Conservation (phyloP, 441 rosid genomes). For the Bocquillonia castaneifolia region DNA sequence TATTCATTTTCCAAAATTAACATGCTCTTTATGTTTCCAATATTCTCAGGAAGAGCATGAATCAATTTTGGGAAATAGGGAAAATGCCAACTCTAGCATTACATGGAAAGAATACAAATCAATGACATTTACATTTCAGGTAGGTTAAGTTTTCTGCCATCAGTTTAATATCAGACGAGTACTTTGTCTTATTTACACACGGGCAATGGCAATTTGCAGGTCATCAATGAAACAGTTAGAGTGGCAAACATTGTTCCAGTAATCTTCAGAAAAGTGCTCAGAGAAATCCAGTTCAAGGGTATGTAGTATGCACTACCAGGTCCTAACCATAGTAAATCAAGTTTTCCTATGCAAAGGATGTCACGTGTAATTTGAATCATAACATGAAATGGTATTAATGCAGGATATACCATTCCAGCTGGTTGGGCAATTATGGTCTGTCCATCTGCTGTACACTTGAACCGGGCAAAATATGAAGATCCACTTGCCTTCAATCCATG, state of each 20-base stretch:
- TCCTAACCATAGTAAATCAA: slow-evolving; percentile 8
- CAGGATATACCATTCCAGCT: slow-evolving; percentile 90
- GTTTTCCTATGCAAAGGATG: slow-evolving; percentile 10
- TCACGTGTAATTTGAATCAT: not conserved
- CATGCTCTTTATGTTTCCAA: slow-evolving; percentile 16
- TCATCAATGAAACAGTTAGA: slow-evolving; percentile 88
- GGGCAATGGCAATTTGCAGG: slow-evolving; percentile 40
- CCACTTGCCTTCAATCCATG: slow-evolving; percentile 85
- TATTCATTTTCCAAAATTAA: slow-evolving; percentile 4
- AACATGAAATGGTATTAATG: slow-evolving; percentile 18
- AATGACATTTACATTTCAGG: slow-evolving; percentile 94
- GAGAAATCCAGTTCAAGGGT: slow-evolving; percentile 72
- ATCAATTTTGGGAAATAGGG: slow-evolving; percentile 51
- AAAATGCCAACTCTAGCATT: slow-evolving; percentile 46
- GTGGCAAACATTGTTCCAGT: slow-evolving; percentile 93
- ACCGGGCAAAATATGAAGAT: slow-evolving; percentile 63
- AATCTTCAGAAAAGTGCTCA: slow-evolving; percentile 83
- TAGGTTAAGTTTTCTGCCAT: slow-evolving; percentile 22
- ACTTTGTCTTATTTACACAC: slow-evolving; percentile 8
- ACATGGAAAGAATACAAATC: slow-evolving; percentile 94
- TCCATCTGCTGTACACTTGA: slow-evolving; percentile 96
- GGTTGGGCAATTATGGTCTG: slow-evolving; percentile 98
- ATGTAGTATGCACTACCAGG: slow-evolving; percentile 8
- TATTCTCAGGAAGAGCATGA: slow-evolving; percentile 80
- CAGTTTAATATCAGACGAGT: not conserved